Percentiles rank a stretch among this genome's conserved stretches.
Conservation (phyloP, 1,139 yeast species). For the Sugiyamaella paludigena region DNA sequence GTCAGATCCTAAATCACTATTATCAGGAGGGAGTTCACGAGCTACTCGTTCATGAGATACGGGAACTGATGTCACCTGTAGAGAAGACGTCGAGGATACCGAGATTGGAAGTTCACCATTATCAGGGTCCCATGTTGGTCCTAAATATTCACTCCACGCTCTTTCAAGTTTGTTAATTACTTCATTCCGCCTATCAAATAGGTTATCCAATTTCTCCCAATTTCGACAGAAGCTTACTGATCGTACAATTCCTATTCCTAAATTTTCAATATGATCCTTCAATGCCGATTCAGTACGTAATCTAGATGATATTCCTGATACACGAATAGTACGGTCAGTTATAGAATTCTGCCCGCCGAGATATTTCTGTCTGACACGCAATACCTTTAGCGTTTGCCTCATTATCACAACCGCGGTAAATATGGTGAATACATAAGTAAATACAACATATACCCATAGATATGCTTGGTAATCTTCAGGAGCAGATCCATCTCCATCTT, state of each 20-base stretch:
- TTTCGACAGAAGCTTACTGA: constrained; percentile 77
- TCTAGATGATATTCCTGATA: constrained; percentile 89
- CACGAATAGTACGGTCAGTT: constrained; percentile 85
- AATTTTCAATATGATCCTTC: constrained; percentile 67
- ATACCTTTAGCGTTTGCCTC: constrained; percentile 67
- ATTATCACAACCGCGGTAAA: constrained; percentile 61
- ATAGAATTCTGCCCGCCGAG: constrained; percentile 86
- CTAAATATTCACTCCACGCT: constrained; percentile 74
- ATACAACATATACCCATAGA: constrained; percentile 77
- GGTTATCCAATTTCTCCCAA: constrained; percentile 69
- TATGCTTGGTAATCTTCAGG: constrained; percentile 41
- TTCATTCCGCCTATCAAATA: constrained; percentile 58
- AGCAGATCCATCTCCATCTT: constrained; percentile 24
- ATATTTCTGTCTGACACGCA: constrained; percentile 73
- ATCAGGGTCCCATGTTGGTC: constrained; percentile 36
- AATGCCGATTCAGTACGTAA: constrained; percentile 67
- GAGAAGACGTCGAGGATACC: constrained; percentile 1
- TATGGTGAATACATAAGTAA: constrained; percentile 80
- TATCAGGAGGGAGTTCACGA: constrained; percentile 1
- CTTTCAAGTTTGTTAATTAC: constrained; percentile 61
- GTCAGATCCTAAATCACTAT: constrained; percentile 2
- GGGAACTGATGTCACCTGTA: neutral
- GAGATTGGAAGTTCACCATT: constrained; percentile 13
- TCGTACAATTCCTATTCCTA: constrained; percentile 78
- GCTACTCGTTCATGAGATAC: neutral